Percentiles rank a stretch among this genome's conserved stretches.
phyloP scores from a whole-genome alignment of 257 asterid genomes.

The Ilex aquifolium region DNA sequence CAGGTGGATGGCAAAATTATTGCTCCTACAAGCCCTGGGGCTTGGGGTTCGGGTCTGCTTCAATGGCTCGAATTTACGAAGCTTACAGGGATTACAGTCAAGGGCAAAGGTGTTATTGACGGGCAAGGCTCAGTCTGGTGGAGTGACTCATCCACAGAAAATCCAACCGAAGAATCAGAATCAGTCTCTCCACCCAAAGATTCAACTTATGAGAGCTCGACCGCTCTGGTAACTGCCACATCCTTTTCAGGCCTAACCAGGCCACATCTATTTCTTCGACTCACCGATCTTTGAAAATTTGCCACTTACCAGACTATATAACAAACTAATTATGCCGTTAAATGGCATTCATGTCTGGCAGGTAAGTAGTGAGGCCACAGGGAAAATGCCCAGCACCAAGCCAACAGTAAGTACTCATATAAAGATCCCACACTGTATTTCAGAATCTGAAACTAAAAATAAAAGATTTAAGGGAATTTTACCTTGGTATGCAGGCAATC shows the following conservation, averaged over 20 bases:
- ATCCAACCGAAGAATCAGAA: too few species aligned
- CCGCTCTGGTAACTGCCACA: too few species aligned
- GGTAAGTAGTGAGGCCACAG: slow-evolving; percentile 42
- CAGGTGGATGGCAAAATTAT: slow-evolving; percentile 84
- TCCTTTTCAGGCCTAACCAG: too few species aligned
- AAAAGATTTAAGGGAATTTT: too few species aligned
- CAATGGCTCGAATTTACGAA: slow-evolving; percentile 90
- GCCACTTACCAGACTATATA: too few species aligned
- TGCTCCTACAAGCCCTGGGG: slow-evolving; percentile 66
- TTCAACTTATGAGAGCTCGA: too few species aligned
- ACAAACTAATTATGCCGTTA: slow-evolving; percentile 49
- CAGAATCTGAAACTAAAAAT: too few species aligned
- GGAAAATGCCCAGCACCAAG: slow-evolving; percentile 68
- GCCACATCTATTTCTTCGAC: too few species aligned
- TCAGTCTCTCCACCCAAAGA: too few species aligned
- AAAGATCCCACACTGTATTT: too few species aligned
- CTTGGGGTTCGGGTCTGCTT: slow-evolving; percentile 78
- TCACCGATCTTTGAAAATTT: too few species aligned
- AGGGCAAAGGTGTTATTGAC: slow-evolving; percentile 67
- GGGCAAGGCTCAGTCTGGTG: slow-evolving; percentile 96
- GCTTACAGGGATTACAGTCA: slow-evolving; percentile 71
- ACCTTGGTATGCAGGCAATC: slow-evolving; percentile 44
- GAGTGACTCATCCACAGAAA: slow-evolving; percentile 27
- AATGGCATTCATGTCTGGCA: slow-evolving; percentile 44
- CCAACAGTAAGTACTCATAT: slow-evolving; percentile 55